Evolutionary conservation across 371 early-diverging fungal species (phyloP).

Genomic region (Zopfochytrium polystomum): DNA sequence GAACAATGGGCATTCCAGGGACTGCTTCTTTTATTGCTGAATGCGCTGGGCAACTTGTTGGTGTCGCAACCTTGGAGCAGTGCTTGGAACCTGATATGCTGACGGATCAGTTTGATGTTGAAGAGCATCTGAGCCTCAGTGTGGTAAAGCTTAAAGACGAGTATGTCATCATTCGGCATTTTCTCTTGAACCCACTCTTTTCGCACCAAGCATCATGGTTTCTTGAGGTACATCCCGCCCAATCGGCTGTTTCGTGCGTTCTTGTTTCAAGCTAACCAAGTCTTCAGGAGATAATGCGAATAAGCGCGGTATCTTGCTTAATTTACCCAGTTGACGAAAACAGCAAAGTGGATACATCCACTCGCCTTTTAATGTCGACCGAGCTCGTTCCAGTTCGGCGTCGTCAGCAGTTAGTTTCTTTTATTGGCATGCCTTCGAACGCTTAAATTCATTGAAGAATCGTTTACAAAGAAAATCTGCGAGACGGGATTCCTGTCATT

Average conservation of each 20-base stretch:
- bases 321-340: conserved; percentile 27
- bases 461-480: conserved; percentile 37
- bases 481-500: conserved; percentile 39
- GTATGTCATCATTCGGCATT: conserved; percentile 28
- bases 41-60: conserved; percentile 26
- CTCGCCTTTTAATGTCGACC: conserved; percentile 23
- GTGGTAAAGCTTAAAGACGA: conserved; percentile 12
- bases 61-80: conserved; percentile 22
- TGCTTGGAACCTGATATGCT: conserved; percentile 17
- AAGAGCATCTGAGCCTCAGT: conserved; percentile 26
- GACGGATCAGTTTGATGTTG: conserved; percentile 41
- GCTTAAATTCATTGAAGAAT: conserved; percentile 28
- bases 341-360: conserved; percentile 31
- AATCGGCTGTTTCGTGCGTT: no score
- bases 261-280: neutral
- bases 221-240: conserved; percentile 30
- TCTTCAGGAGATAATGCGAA: conserved; percentile 33
- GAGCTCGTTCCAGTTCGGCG: conserved; percentile 45
- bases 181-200: conserved; percentile 44
- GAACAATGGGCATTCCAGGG: neutral
- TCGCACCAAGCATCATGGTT: conserved; percentile 37
- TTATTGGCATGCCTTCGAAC: neutral
- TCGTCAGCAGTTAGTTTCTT: conserved; percentile 29
- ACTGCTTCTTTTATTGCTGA: conserved; percentile 26
- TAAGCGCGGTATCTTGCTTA: conserved; percentile 26